Conservation (phyloP, 2,329 filamentous ascomycete genomes). For the Aspergillus quadrilineatus region DNA sequence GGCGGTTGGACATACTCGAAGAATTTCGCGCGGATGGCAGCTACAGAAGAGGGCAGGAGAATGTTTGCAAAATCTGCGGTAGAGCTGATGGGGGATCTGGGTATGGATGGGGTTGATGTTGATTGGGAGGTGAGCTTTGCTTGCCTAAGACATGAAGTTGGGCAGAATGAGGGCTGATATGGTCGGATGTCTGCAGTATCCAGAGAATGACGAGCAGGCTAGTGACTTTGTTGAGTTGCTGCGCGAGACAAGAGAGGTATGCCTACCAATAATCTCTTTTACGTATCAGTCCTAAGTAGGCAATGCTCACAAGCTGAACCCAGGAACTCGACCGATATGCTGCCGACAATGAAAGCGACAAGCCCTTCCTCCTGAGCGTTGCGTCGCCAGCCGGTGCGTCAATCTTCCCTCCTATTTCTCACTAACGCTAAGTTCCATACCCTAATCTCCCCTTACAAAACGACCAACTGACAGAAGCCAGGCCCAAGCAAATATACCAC, state of each 20-base stretch:
- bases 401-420: neutral
- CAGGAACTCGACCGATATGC: conserved; percentile 46
- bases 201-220: conserved; percentile 33
- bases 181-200: conserved; percentile 26
- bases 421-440: neutral
- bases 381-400: conserved; percentile 45
- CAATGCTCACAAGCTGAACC: neutral
- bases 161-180: neutral
- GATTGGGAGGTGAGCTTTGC: conserved; percentile 38
- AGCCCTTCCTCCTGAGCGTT: conserved; percentile 48
- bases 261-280: neutral
- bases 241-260: conserved; percentile 31
- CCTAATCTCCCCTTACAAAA: neutral
- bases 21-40: conserved; percentile 71
- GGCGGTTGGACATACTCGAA: conserved; percentile 76
- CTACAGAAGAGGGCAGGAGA: conserved; percentile 57
- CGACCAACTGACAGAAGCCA: conserved; percentile 10
- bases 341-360: conserved; percentile 35
- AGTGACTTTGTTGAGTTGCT: conserved; percentile 38
- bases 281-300: neutral
- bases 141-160: too few relatives aligned
- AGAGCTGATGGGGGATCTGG: conserved; percentile 71
- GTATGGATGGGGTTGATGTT: conserved; percentile 57
- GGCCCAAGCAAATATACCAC: conserved; percentile 47
- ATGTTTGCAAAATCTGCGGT: conserved; percentile 69